Conservation (phyloP, 2,329 filamentous ascomycete genomes). For the Fusarium proliferatum region DNA sequence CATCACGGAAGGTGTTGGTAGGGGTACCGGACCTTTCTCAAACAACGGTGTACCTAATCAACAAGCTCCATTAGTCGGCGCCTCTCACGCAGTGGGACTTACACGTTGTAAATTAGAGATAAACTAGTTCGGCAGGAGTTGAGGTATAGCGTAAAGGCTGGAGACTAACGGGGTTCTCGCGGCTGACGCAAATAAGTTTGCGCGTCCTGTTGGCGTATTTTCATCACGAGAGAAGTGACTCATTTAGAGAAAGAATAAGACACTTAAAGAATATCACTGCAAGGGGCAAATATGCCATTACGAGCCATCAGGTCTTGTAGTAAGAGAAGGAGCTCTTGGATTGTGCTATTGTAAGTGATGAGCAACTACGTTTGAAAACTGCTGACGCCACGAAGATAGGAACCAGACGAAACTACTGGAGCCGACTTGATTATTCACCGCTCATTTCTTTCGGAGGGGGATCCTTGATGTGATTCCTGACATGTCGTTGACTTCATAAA, state of each 20-base stretch:
- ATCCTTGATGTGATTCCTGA: not conserved
- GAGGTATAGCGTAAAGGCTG: not conserved
- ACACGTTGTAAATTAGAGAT: not conserved
- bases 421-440: not conserved
- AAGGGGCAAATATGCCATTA: not conserved
- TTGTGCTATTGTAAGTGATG: not conserved
- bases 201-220: not conserved
- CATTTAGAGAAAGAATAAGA: not conserved
- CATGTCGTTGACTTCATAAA: not conserved
- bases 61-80: not conserved
- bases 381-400: not conserved
- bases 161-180: not conserved
- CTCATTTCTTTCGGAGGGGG: not conserved
- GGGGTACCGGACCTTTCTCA: conserved; percentile 5
- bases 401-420: not conserved
- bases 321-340: not conserved
- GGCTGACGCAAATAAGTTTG: not conserved
- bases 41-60: not conserved
- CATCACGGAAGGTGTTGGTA: not conserved
- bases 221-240: not conserved
- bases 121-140: not conserved
- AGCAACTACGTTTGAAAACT: conserved; percentile 11
- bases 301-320: not conserved
- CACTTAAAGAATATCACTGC: not conserved
- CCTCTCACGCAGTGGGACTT: conserved; percentile 7